Evolutionary conservation across 176 grass and related monocot species (phyloP).

Genomic region (Alloteropsis semialata): DNA sequence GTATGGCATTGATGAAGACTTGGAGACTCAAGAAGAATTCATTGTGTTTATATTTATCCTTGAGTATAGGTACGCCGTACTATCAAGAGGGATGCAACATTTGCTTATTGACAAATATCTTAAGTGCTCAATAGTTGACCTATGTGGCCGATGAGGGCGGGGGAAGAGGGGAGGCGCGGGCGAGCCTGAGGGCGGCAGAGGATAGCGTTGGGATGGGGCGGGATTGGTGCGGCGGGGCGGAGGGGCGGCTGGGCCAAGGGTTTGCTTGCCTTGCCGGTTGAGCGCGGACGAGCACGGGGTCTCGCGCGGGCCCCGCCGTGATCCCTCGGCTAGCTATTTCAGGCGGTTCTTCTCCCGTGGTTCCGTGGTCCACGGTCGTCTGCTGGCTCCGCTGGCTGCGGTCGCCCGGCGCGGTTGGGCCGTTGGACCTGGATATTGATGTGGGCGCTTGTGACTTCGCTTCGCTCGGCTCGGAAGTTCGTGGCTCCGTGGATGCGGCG

Average conservation of each 20-base stretch:
- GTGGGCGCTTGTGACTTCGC: background rate
- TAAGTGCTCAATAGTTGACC: too few species aligned
- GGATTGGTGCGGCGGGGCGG: background rate
- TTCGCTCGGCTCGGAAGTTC: background rate
- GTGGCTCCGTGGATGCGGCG: background rate
- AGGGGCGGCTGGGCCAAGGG: background rate
- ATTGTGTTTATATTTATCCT: too few species aligned
- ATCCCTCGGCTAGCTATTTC: background rate
- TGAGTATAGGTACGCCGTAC: too few species aligned
- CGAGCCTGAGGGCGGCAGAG: constrained; percentile 18
- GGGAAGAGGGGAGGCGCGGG: background rate
- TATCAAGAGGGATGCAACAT: too few species aligned
- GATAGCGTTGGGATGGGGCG: constrained; percentile 18
- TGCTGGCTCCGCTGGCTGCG: background rate
- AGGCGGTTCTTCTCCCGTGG: background rate
- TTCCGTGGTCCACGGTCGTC: background rate
- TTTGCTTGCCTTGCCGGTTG: constrained; percentile 10
- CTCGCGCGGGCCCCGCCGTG: background rate
- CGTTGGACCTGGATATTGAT: background rate
- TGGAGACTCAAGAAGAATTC: too few species aligned
- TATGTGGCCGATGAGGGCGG: too few species aligned
- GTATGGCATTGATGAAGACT: too few species aligned
- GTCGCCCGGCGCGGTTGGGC: background rate
- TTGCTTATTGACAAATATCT: too few species aligned
- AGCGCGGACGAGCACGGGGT: background rate